phyloP scores from a whole-genome alignment of 2,329 filamentous ascomycete genomes.

The Samsoniella hepiali region DNA sequence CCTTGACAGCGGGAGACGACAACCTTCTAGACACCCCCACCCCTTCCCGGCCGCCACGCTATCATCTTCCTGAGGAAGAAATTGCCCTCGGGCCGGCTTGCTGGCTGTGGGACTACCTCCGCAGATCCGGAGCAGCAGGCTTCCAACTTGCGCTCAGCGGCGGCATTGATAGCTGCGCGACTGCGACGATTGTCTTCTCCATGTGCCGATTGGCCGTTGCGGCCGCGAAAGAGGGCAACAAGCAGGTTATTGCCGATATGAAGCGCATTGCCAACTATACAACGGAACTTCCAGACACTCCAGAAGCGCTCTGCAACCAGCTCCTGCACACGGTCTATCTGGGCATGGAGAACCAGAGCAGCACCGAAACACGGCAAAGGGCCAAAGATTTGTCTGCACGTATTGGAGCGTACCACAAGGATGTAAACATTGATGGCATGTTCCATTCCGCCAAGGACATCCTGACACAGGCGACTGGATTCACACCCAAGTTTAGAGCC shows the following conservation, averaged over 20 bases:
- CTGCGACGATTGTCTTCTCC: slow-evolving; percentile 40
- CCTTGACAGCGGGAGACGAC: slow-evolving; percentile 32
- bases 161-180: slow-evolving; percentile 59
- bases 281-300: slow-evolving; percentile 48
- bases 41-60: slow-evolving; percentile 43
- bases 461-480: slow-evolving; percentile 55
- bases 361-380: slow-evolving; percentile 62
- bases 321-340: slow-evolving; percentile 48
- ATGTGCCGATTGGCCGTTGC: slow-evolving; percentile 56
- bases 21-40: slow-evolving; percentile 40
- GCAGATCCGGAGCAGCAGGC: slow-evolving; percentile 47
- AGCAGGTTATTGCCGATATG: slow-evolving; percentile 27
- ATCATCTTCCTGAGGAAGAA: slow-evolving; percentile 63
- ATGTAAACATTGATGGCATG: slow-evolving; percentile 70
- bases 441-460: slow-evolving; percentile 59
- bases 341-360: slow-evolving; percentile 66
- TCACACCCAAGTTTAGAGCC: slow-evolving; percentile 46
- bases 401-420: slow-evolving; percentile 70
- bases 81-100: slow-evolving; percentile 59
- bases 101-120: slow-evolving; percentile 64
- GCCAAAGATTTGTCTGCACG: slow-evolving; percentile 57
- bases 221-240: slow-evolving; percentile 41
- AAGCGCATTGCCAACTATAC: slow-evolving; percentile 25
- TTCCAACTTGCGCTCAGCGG: slow-evolving; percentile 53
- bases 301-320: slow-evolving; percentile 53